Evolutionary conservation across 1,284 basidiomycete genomes (phyloP), one percentile per base, ranked within the genome.

Genomic region (Spongispora temasekensis): DNA sequence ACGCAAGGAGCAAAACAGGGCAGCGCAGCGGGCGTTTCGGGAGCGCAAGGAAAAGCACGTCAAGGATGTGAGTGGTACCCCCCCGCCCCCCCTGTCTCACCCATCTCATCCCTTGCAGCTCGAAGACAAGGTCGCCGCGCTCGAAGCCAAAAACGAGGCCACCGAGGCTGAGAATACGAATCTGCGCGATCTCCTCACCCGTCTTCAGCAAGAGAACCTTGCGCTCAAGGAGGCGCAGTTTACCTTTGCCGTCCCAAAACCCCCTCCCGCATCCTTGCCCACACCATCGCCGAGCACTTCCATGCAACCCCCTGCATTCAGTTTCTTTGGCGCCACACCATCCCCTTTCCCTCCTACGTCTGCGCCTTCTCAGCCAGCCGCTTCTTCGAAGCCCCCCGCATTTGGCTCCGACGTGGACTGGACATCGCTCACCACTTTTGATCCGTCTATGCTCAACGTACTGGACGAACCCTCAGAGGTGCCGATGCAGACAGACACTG

Each of bases 41-140:
- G 91, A 94, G 73, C 84, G 92, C 59, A 94, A 94, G 77, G 91
- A 94, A 76, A 92, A 91, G 69, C 92, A 94, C 76, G 92, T 94
- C 62, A 90, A 90, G 73, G 92, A 94, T 70, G 92, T 93, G 69
- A 78, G 90, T 82, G n/a, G n/a, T n/a, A n/a, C n/a, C n/a, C n/a
- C n/a, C 19, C 48, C 13, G 30, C 9, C 5, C 6, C 63, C 61
- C 56, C 21, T 61, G 55, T 58, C 60, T 67, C 51, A 51, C 55
- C 32, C 25, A 51, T 30, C 58, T 64, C 55, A 61, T 62, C 30
- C 65, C 57, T 51, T 42, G 35, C 67, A 94, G 91, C 77, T 94
- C 58, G 91, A 94, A 74, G 92, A 94, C 71, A 86, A 93, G 71
- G 85, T 94, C 17, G 85, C 91, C 4, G 87, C 83, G 27, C 83